These are phyloP conservation scores for Blumeria hordei DNA, from an alignment of 2,329 filamentous ascomycete genomes.

Conservation along the genomic window DNA sequence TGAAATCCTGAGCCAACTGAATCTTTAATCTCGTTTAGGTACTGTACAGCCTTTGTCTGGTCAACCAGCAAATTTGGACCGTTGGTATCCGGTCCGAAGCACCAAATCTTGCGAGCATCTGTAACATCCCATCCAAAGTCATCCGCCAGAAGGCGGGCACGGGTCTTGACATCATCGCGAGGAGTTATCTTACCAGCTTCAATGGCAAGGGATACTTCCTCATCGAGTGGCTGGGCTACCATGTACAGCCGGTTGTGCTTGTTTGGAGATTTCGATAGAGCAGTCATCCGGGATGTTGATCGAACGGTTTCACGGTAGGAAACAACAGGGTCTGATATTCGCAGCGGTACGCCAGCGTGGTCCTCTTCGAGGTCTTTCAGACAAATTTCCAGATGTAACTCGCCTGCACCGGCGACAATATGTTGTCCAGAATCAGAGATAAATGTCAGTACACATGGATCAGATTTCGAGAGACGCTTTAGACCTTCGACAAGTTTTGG, in stretches of 20 bases:
- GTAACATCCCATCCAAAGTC: conserved; percentile 99
- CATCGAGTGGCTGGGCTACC: conserved; percentile 66
- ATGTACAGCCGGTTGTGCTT: conserved; percentile 99
- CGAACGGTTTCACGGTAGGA: conserved; percentile 93
- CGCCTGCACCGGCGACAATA: conserved; percentile 96
- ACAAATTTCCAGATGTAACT: conserved; percentile 99
- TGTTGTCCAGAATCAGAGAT: conserved; percentile 92
- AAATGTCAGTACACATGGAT: conserved; percentile 85
- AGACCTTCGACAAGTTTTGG: conserved; percentile 99
- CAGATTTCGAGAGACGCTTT: conserved; percentile 99
- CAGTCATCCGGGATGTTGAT: conserved; percentile 71
- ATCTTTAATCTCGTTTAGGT: conserved; percentile 99
- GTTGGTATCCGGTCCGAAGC: conserved; percentile 92
- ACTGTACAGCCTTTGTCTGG: conserved; percentile 99
- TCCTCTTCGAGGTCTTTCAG: conserved; percentile 99
- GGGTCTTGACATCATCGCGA: conserved; percentile 96
- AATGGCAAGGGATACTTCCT: conserved; percentile 80
- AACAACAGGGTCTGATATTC: conserved; percentile 94
- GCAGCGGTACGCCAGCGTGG: conserved; percentile 94
- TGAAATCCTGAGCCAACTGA: conserved; percentile 99
- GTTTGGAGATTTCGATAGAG: conserved; percentile 98
- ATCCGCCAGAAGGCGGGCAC: conserved; percentile 86
- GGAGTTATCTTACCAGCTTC: conserved; percentile 79
- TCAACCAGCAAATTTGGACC: conserved; percentile 97
- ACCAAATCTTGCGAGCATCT: conserved; percentile 99